phyloP scores from a whole-genome alignment of 495 filamentous ascomycete species.

The Chlorociboria aeruginascens region DNA sequence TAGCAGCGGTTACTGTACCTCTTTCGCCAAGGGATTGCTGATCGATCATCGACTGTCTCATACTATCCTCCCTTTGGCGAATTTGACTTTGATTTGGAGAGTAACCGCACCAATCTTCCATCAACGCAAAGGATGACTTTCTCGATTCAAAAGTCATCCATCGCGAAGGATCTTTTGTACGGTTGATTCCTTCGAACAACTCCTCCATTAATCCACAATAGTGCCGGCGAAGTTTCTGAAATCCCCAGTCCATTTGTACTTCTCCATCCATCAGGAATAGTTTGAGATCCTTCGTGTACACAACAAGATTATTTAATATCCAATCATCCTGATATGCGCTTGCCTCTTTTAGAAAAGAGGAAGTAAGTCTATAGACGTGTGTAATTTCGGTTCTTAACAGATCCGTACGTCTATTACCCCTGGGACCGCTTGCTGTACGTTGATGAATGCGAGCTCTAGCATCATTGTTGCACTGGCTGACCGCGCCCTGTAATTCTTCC shows the following conservation, averaged over 20 bases:
- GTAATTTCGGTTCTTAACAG: constrained; percentile 86
- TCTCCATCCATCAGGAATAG: constrained; percentile 89
- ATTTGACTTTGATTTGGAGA: constrained; percentile 83
- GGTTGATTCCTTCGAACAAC: constrained; percentile 82
- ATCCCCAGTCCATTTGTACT: constrained; percentile 93
- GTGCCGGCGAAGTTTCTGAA: constrained; percentile 80
- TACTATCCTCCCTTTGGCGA: constrained; percentile 70
- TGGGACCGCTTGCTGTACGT: constrained; percentile 62
- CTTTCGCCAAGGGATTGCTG: constrained; percentile 51
- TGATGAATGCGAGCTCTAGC: constrained; percentile 80
- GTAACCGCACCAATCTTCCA: constrained; percentile 99
- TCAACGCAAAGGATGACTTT: constrained; percentile 85
- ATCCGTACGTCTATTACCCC: constrained; percentile 69
- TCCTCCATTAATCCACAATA: constrained; percentile 92
- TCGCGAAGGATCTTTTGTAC: constrained; percentile 68
- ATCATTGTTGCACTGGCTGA: constrained; percentile 70
- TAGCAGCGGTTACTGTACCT: constrained; percentile 67
- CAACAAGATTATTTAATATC: constrained; percentile 80
- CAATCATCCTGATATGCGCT: constrained; percentile 82
- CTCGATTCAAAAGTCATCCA: constrained; percentile 96
- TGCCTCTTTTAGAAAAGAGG: constrained; percentile 71
- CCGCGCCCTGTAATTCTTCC: constrained; percentile 77
- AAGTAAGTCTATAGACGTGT: constrained; percentile 87
- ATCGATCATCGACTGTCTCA: constrained; percentile 68
- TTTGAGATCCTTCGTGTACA: constrained; percentile 84